Base-by-base conservation (phyloP, 2,329 filamentous ascomycete genomes). In the Fusarium staphyleae region DNA sequence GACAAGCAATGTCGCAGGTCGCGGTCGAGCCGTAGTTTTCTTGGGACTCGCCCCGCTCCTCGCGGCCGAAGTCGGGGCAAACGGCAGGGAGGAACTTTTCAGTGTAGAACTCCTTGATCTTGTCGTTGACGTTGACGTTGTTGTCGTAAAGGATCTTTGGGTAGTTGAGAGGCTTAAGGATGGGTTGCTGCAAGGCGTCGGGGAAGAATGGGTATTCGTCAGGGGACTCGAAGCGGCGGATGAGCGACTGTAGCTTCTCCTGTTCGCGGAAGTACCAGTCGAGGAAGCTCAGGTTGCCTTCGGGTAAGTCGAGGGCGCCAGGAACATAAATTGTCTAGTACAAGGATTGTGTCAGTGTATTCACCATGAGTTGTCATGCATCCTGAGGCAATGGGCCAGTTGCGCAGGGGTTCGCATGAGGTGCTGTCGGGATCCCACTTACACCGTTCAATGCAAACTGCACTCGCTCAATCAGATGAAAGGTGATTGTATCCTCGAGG, bases 151-250 rank as follows among this genome's bases (percentile, higher is more conserved):
- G 83, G 69, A 99, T 91, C 69, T 82, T 81, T 11, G 95, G 95
- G 77, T 99, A 99, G 71, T 90, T 75, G 64, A 99, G 82, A 8
- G 92, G 89, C 65, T 89, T 87, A n/a, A 99, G 84, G 57, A 99
- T 90, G 19, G 93, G 90, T 48, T 82, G 80, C 68, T 91, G 85
- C 33, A 97, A 79, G 9, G 85, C 87, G 24, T 89, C 83, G 2
- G 92, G 91, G 78, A 97, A 99, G 85, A 98, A 99, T 16, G 95
- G 91, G 74, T 96, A 93, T 77, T 99, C 95, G 80, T 99, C 95
- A 32, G 95, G 95, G 0, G 91, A 91, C 73, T 99, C 88, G 80
- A 92, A 99, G 71, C 95, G 91, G 64, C 95, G 91, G 65, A 99
- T 93, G 45, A 91, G 85, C 12, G 93, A 96, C 73, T 99, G 93